Evolutionary conservation across 2,329 filamentous ascomycete species (phyloP).

Genomic region (Aspergillus sergii): DNA sequence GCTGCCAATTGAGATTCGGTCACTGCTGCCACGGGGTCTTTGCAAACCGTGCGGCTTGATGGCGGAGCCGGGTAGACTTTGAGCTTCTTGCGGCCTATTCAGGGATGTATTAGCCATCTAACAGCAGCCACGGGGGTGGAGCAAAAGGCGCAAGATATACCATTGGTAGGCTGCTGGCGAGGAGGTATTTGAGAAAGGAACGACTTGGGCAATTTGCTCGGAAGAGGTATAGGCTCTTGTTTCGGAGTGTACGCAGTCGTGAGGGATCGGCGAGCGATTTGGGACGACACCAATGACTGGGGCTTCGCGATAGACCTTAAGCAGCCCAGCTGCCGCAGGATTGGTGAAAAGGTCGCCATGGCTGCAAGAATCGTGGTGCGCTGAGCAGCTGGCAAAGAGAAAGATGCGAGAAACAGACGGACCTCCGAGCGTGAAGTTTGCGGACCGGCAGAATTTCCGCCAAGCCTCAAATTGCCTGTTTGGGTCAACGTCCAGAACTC

Average conservation of each 20-base stretch:
- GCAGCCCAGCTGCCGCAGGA: constrained; percentile 69
- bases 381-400: constrained; percentile 15
- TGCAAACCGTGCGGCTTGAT: constrained; percentile 40
- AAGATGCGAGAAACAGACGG: constrained; percentile 16
- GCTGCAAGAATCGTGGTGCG: constrained; percentile 38
- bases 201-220: constrained; percentile 43
- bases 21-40: constrained; percentile 69
- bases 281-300: constrained; percentile 59
- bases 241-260: constrained; percentile 51
- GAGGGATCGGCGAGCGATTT: constrained; percentile 51
- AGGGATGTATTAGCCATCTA: constrained; percentile 6
- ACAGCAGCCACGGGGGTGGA: neutral
- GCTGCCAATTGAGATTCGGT: constrained; percentile 68
- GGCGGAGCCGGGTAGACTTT: constrained; percentile 55
- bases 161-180: constrained; percentile 39
- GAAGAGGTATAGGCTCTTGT: constrained; percentile 43
- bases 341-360: constrained; percentile 63
- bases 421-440: constrained; percentile 31
- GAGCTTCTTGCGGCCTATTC: constrained; percentile 51
- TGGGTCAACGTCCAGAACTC: constrained; percentile 19
- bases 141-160: constrained; percentile 27
- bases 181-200: constrained; percentile 47
- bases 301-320: constrained; percentile 62
- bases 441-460: constrained; percentile 43
- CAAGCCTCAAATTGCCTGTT: constrained; percentile 34